Percentiles rank a stretch among this genome's conserved stretches.
phyloP scores from a whole-genome alignment of 2,329 filamentous ascomycete species.

The Calcarisporium arbuscula region DNA sequence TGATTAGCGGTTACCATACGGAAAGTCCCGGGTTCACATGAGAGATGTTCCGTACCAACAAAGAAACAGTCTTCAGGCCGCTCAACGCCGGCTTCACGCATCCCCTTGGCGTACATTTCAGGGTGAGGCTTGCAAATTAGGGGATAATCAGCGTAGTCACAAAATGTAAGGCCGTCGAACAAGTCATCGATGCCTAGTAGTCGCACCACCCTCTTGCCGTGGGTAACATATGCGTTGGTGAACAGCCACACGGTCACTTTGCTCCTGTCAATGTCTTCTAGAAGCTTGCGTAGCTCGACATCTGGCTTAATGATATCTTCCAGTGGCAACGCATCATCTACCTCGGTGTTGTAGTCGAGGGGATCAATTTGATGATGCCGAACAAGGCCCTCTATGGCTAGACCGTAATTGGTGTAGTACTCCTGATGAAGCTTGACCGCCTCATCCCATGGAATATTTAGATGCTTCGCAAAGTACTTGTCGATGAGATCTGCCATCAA shows the following conservation, averaged over 20 bases:
- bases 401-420: conserved; percentile 92
- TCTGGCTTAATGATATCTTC: conserved; percentile 79
- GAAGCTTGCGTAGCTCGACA: conserved; percentile 63
- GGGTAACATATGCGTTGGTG: conserved; percentile 91
- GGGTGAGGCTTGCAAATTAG: conserved; percentile 82
- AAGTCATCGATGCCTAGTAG: conserved; percentile 78
- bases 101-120: conserved; percentile 82
- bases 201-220: conserved; percentile 74
- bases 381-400: conserved; percentile 94
- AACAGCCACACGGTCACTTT: conserved; percentile 91
- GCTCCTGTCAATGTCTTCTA: conserved; percentile 73
- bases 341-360: conserved; percentile 86
- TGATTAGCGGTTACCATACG: no score
- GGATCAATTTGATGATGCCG: conserved; percentile 93
- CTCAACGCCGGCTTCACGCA: conserved; percentile 71
- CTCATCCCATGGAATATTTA: conserved; percentile 67
- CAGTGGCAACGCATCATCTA: conserved; percentile 89
- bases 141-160: conserved; percentile 70
- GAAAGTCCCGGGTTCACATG: conserved; percentile 2
- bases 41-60: conserved; percentile 58
- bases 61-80: conserved; percentile 76
- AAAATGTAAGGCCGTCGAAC: conserved; percentile 93
- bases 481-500: conserved; percentile 81
- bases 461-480: conserved; percentile 57
- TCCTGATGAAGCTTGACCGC: conserved; percentile 81